Percentiles rank a stretch among this genome's conserved stretches.
Evolutionary conservation across 202 grass and related monocot species (phyloP).

Genomic region (Cymbopogon flexuosus): DNA sequence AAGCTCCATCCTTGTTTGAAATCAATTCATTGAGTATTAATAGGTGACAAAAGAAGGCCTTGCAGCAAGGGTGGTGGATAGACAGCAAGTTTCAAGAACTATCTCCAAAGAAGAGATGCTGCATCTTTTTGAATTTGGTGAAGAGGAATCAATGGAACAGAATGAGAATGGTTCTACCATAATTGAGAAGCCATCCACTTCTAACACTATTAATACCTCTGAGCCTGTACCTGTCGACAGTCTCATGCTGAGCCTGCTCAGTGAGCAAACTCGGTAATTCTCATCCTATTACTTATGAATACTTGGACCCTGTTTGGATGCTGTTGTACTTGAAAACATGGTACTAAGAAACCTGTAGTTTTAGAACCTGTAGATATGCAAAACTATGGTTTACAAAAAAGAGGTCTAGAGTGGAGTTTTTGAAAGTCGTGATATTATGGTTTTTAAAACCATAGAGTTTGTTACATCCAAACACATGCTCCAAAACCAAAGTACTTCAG

Average conservation of each 20-base stretch:
- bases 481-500: background rate
- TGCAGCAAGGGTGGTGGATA: conserved; percentile 94
- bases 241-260: conserved; percentile 75
- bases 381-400: background rate
- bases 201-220: conserved; percentile 31
- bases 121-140: conserved; percentile 94
- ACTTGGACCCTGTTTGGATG: background rate
- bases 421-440: background rate
- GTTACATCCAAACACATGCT: background rate
- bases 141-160: conserved; percentile 69
- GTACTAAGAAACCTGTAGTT: background rate
- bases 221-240: conserved; percentile 46
- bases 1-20: conserved; percentile 24
- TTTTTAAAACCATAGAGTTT: background rate
- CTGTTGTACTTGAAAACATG: background rate
- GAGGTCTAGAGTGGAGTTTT: background rate
- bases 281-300: conserved; percentile 21
- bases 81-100: conserved; percentile 92
- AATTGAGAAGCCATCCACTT: conserved; percentile 30
- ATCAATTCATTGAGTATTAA: conserved; percentile 32
- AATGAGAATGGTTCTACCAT: conserved; percentile 29
- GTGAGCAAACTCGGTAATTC: conserved; percentile 63
- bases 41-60: conserved; percentile 98
- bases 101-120: conserved; percentile 98
- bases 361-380: background rate